Percentiles rank a stretch among this genome's conserved stretches.
Conservation (phyloP, 441 rosid genomes). For the Arabidopsis hybrid region DNA sequence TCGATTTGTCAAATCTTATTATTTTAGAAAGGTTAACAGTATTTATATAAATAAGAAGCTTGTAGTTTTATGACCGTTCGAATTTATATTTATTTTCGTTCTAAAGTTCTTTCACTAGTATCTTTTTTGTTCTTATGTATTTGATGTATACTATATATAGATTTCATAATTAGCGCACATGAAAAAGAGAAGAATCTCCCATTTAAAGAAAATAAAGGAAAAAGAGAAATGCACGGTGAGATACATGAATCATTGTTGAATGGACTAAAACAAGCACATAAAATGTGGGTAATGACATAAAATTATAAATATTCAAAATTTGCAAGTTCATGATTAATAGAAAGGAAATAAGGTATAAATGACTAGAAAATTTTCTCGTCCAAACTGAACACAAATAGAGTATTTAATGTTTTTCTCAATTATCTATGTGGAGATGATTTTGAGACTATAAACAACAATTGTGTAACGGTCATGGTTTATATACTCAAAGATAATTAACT, state of each 20-base stretch:
- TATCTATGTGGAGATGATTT: background rate
- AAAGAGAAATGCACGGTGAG: constrained; percentile 41
- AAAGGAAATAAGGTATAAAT: constrained; percentile 14
- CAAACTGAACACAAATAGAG: constrained; percentile 15
- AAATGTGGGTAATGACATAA: constrained; percentile 27
- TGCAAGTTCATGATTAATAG: constrained; percentile 35
- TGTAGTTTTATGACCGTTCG: constrained; percentile 31
- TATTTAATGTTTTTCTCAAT: background rate
- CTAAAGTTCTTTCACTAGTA: background rate
- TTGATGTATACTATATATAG: background rate
- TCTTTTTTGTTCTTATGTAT: constrained; percentile 20
- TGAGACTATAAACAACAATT: constrained; percentile 23
- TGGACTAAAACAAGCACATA: constrained; percentile 37
- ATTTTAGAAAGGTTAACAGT: background rate
- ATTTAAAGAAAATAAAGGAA: constrained; percentile 18
- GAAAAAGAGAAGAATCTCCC: constrained; percentile 34
- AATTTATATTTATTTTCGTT: constrained; percentile 2
- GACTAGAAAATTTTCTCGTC: background rate
- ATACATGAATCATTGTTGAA: constrained; percentile 40
- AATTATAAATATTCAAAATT: constrained; percentile 6
- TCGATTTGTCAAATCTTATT: constrained; percentile 35
- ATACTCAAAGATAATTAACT: background rate
- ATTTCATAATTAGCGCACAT: constrained; percentile 41
- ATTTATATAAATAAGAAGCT: background rate
- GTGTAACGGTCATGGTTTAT: constrained; percentile 2